phyloP scores from a whole-genome alignment of 495 filamentous ascomycete genomes.

The Neurospora sp. region DNA sequence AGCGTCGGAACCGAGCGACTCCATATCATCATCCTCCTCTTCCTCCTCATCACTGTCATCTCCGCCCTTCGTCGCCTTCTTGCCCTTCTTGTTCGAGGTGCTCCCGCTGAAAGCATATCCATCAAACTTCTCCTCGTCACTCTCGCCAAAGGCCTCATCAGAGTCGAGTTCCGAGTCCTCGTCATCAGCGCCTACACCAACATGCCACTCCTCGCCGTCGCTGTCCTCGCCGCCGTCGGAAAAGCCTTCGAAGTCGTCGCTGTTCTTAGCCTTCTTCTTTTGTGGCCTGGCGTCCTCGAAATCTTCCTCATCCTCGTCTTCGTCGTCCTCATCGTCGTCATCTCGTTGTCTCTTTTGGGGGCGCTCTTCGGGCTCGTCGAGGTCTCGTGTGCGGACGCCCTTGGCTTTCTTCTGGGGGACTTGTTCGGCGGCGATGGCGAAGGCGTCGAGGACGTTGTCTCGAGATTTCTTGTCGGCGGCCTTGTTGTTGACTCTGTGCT shows the following conservation, averaged over 20 bases:
- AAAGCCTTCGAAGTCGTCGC: slow-evolving; percentile 28
- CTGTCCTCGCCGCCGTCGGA: slow-evolving; percentile 52
- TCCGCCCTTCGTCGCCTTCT: slow-evolving; percentile 16
- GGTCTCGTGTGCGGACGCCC: slow-evolving; percentile 33
- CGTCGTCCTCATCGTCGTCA: slow-evolving; percentile 45
- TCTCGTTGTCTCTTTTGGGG: slow-evolving; percentile 29
- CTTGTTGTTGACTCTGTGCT: slow-evolving; percentile 14
- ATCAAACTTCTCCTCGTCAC: slow-evolving; percentile 75
- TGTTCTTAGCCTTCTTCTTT: slow-evolving; percentile 31
- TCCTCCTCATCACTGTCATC: slow-evolving; percentile 46
- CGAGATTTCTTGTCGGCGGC: slow-evolving; percentile 28
- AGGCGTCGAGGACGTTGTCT: slow-evolving; percentile 61
- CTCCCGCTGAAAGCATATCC: slow-evolving; percentile 65
- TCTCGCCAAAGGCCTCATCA: slow-evolving; percentile 87
- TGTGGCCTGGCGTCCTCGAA: slow-evolving; percentile 32
- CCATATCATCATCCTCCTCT: slow-evolving; percentile 43
- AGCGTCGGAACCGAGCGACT: slow-evolving; percentile 66
- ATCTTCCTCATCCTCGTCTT: slow-evolving; percentile 44
- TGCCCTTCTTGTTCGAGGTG: slow-evolving; percentile 39
- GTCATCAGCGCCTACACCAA: slow-evolving; percentile 61
- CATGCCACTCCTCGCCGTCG: slow-evolving; percentile 79
- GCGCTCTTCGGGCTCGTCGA: slow-evolving; percentile 26
- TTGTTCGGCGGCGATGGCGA: slow-evolving; percentile 67
- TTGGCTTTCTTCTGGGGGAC: slow-evolving; percentile 26
- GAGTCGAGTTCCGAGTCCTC: slow-evolving; percentile 81